Base-by-base conservation (phyloP, 176 grass and related monocot species). In the Musa schizocarpa region DNA sequence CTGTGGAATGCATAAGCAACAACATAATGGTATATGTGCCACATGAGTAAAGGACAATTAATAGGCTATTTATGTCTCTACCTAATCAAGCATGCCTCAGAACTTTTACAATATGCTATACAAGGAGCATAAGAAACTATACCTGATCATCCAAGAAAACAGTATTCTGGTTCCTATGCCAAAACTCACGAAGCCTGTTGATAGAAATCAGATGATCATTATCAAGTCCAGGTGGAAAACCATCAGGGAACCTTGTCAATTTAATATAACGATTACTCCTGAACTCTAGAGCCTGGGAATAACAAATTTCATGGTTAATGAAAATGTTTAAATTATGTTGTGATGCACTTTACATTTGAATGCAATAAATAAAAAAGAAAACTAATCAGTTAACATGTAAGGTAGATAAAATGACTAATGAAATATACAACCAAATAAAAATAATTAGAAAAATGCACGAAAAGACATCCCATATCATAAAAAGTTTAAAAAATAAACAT, bases 71-170 rank as follows among this genome's bases (percentile, higher is more conserved):
- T 59, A 19, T 21, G 17, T 61, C 57, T n/a, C 13, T 34, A 68
- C 34, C 5, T 43, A 43, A 43, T 43, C 34, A 43, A 43, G 34
- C 34, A 43, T 43, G 34, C 34, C 34, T 43, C 34, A 43, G 34
- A 43, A 43, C 34, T 5, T 43, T 43, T 43, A 16, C 3, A 67
- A 67, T 14, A 68, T 34, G 10, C 5, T 51, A 3, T 51, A 50
- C 48, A 50, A 43, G 8, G 9, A 50, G 62, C 10, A 70, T 34
- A 70, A 2, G 19, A 77, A 77, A 23, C 63, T 79, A 22, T 81
- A 95, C 92, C 91, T 92, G 83, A 74, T 90, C 89, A 55, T 96
- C 87, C 2, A 96, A 68, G 59, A 86, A 72, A 74, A 96, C 43
- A 71, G 89, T 81, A 77, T 91, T 91, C 52, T 75, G 70, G 69